A percentile compares a stretch with the other conserved stretches of the same genome.
Evolutionary conservation across 1,139 yeast species (phyloP).

Genomic region (Diutina rugosa): DNA sequence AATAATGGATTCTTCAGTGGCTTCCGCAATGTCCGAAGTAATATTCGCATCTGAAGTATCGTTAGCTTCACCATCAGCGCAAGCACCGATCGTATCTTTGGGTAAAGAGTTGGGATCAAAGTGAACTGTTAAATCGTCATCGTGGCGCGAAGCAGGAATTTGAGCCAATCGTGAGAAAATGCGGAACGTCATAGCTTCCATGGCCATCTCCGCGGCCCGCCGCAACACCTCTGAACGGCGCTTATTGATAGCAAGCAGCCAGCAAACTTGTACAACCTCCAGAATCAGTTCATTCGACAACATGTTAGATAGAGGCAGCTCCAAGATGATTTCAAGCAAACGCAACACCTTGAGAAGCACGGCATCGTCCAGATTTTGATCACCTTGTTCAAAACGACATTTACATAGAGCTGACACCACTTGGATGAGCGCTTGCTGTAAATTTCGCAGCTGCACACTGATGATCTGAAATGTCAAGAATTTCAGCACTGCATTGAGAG

Average conservation of each 20-base stretch:
- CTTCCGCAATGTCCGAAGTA: not conserved
- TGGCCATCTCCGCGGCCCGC: conserved; percentile 80
- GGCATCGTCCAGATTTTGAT: conserved; percentile 86
- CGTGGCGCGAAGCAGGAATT: conserved; percentile 35
- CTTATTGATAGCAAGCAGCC: conserved; percentile 87
- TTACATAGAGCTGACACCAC: conserved; percentile 74
- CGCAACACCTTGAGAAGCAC: conserved; percentile 74
- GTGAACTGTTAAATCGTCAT: conserved; percentile 20
- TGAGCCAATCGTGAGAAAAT: conserved; percentile 50
- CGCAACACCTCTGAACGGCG: conserved; percentile 83
- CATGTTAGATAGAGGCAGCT: conserved; percentile 48
- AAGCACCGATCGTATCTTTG: conserved; percentile 24
- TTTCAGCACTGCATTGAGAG: conserved; percentile 65
- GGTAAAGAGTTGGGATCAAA: conserved; percentile 23
- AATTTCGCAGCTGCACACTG: conserved; percentile 27
- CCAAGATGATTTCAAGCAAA: conserved; percentile 56
- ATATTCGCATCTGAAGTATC: not conserved
- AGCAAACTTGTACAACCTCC: conserved; percentile 84
- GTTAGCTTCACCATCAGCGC: not conserved
- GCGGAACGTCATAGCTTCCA: conserved; percentile 55
- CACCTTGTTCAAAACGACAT: conserved; percentile 93
- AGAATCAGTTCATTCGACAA: conserved; percentile 75
- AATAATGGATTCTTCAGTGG: not conserved
- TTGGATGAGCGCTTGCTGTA: conserved; percentile 40
- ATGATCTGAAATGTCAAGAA: conserved; percentile 53